These are phyloP conservation scores for Saururus chinensis DNA, from an alignment of 164 flowering plant species.

Conservation along the genomic window DNA sequence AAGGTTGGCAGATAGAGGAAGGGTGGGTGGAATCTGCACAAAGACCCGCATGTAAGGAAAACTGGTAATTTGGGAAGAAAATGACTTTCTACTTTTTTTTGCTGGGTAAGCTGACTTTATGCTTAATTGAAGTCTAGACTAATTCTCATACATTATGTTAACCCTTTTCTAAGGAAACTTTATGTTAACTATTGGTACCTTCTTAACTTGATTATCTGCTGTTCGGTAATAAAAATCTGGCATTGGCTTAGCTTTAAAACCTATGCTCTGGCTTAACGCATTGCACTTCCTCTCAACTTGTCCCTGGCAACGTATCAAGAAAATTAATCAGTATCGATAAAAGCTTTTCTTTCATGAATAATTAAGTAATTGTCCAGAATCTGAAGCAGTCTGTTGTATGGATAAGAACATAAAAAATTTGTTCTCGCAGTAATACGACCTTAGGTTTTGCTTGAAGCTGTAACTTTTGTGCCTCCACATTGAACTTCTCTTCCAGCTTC, in stretches of 20 bases:
- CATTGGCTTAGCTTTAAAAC: constrained; percentile 24
- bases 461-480: constrained; percentile 31
- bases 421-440: constrained; percentile 19
- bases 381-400: no score
- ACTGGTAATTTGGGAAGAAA: neutral
- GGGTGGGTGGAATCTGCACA: constrained; percentile 33
- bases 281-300: constrained; percentile 20
- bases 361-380: no score
- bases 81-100: neutral
- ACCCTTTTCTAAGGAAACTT: no score
- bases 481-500: constrained; percentile 55
- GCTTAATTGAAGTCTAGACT: no score
- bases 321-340: no score
- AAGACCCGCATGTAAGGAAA: neutral
- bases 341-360: no score
- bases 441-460: constrained; percentile 28
- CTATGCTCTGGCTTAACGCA: constrained; percentile 20
- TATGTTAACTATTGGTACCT: constrained; percentile 17
- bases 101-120: no score
- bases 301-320: constrained; percentile 21
- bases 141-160: no score
- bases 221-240: constrained; percentile 16
- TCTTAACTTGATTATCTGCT: constrained; percentile 20
- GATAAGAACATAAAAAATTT: neutral
- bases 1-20: constrained; percentile 37